Base-by-base conservation (phyloP, 805 yeast genomes). In the Starmerella apis region DNA sequence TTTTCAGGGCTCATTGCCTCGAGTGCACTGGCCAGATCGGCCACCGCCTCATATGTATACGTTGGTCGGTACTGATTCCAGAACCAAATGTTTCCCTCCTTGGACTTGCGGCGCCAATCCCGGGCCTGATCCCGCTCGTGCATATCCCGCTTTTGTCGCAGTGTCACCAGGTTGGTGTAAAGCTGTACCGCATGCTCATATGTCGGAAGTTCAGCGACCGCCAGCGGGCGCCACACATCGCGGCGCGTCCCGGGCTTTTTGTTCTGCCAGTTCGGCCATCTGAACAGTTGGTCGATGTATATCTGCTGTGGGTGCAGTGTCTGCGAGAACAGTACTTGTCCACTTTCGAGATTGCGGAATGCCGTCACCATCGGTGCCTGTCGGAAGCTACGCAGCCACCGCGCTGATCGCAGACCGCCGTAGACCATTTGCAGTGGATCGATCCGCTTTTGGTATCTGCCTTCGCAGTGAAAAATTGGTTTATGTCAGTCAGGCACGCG, bases 141-240 rank as follows among this genome's bases (percentile, higher is more conserved):
- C 22, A 77, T 72, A 63, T 85, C 92, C 62, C 97, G 76, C 66
- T 78, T 72, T 57, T 77, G 72, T 63, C 94, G 78, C 62, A 88
- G 74, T 60, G 82, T 78, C 4, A 84, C 80, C 50, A 88, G 71
- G 23, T 81, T 83, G 53, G 81, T 77, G 67, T 80, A 86, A 7
- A 92, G 82, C 38, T 80, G 78, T 14, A 78, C 77, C 1, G 95
- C 85, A 38, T 72, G 67, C 45, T 79, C 81, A 43, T 54, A 55
- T 18, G 53, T 45, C 14, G 55, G 51, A 19, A 57, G 48, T 48
- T 57, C 57, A 1, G 85, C 87, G 38, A 87, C 92, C 41, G 92
- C 85, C 85, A 90, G 77, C 47, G 88, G 75, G 59, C 90, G 74
- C 96, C 96, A 88, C 46, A 87, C 71, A 66, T 88, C 97, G 59